Conservation (phyloP, 2,329 filamentous ascomycete species). For the Trichoderma oligosporum region DNA sequence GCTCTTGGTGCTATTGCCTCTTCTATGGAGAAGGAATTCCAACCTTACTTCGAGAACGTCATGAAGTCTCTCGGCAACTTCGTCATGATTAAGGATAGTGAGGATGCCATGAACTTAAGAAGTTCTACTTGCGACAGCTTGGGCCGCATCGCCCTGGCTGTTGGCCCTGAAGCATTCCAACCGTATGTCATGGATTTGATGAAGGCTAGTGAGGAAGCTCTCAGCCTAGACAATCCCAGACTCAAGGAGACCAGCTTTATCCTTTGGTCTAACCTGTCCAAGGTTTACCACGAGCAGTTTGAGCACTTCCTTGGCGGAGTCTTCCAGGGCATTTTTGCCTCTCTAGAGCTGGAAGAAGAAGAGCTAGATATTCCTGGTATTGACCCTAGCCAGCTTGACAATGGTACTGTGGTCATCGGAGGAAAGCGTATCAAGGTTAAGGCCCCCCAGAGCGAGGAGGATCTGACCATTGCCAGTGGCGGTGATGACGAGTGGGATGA, state of each 20-base stretch:
- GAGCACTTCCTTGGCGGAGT: slow-evolving; percentile 73
- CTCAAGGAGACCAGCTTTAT: slow-evolving; percentile 97
- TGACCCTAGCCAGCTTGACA: slow-evolving; percentile 57
- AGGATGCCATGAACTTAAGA: slow-evolving; percentile 85
- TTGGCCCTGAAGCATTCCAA: slow-evolving; percentile 82
- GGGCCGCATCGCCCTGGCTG: slow-evolving; percentile 85
- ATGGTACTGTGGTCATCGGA: slow-evolving; percentile 71
- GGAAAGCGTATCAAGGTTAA: slow-evolving; percentile 85
- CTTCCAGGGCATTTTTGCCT: slow-evolving; percentile 76
- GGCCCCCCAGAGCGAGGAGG: slow-evolving; percentile 48
- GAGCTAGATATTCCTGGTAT: slow-evolving; percentile 73
- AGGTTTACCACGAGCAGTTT: slow-evolving; percentile 86
- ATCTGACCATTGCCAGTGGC: slow-evolving; percentile 53
- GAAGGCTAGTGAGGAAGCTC: slow-evolving; percentile 85
- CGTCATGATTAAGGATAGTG: slow-evolving; percentile 78
- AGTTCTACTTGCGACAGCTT: slow-evolving; percentile 89
- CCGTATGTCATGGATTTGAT: slow-evolving; percentile 88
- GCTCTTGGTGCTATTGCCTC: slow-evolving; percentile 88
- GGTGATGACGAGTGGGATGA: slow-evolving; percentile 55
- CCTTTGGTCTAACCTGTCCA: slow-evolving; percentile 89
- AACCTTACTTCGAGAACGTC: slow-evolving; percentile 85
- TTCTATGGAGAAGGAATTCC: slow-evolving; percentile 76
- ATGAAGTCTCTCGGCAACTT: slow-evolving; percentile 87
- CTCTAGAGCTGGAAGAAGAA: slow-evolving; percentile 82
- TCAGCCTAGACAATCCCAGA: slow-evolving; percentile 82